Percentiles rank a stretch among this genome's conserved stretches.
These are phyloP conservation scores for Aspergillus sp. DNA, from an alignment of 2,329 filamentous ascomycete genomes.

Conservation along the genomic window DNA sequence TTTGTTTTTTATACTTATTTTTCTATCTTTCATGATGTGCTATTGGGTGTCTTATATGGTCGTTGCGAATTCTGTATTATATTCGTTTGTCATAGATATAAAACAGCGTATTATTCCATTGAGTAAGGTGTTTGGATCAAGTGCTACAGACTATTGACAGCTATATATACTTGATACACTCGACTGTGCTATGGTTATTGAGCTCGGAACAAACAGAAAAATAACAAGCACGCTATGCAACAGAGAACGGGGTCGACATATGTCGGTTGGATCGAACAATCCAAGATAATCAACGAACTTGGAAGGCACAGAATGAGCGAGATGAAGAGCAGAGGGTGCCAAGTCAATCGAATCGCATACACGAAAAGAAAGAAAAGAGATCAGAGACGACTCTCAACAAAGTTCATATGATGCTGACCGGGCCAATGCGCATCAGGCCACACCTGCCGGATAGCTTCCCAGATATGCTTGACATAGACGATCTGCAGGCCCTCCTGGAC, in stretches of 20 bases:
- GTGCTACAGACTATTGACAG: no score
- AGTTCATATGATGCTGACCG: slow-evolving; percentile 58
- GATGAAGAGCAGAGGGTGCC: slow-evolving; percentile 2
- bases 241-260: background rate
- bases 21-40: no score
- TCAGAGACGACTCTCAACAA: slow-evolving; percentile 73
- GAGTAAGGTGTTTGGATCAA: no score
- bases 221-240: slow-evolving; percentile 1
- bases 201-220: background rate
- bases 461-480: slow-evolving; percentile 85
- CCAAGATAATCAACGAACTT: slow-evolving; percentile 10
- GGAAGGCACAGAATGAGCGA: slow-evolving; percentile 1
- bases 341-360: slow-evolving; percentile 1
- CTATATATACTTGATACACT: no score
- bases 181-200: no score
- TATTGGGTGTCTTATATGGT: no score
- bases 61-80: no score
- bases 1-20: background rate
- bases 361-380: slow-evolving; percentile 5
- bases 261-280: background rate
- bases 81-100: no score
- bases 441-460: slow-evolving; percentile 82
- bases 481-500: slow-evolving; percentile 82
- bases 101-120: no score
- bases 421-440: slow-evolving; percentile 90